Percentiles rank a stretch among this genome's conserved stretches.
Conservation (phyloP, 169 alveolate genomes). For the Plasmodium berghei region DNA sequence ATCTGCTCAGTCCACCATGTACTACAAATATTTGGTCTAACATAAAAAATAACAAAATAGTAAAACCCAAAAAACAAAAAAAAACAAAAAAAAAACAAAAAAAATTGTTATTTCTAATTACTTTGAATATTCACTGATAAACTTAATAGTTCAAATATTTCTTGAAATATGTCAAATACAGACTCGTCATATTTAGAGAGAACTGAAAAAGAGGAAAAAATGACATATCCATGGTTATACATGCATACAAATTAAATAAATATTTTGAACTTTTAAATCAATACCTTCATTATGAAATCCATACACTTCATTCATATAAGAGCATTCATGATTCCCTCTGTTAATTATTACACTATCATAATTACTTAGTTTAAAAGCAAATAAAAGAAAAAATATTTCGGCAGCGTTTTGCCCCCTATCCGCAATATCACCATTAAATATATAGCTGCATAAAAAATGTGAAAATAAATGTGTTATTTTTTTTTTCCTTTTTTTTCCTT, state of each 20-base stretch:
- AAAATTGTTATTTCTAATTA: slow-evolving; percentile 41
- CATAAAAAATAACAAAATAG: neutral
- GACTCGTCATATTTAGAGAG: slow-evolving; percentile 89
- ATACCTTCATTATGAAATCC: slow-evolving; percentile 91
- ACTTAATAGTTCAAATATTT: slow-evolving; percentile 89
- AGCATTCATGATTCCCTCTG: slow-evolving; percentile 94
- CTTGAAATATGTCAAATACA: slow-evolving; percentile 90
- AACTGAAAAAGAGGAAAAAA: slow-evolving; percentile 12
- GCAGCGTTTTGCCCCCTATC: slow-evolving; percentile 93
- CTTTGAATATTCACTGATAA: slow-evolving; percentile 90
- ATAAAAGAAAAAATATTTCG: slow-evolving; percentile 89
- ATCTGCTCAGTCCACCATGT: slow-evolving; percentile 93
- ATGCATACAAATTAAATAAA: neutral
- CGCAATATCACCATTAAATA: slow-evolving; percentile 94
- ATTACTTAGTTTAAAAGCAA: slow-evolving; percentile 89
- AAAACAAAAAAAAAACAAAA: neutral
- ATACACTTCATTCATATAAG: slow-evolving; percentile 93
- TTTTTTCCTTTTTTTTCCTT: neutral
- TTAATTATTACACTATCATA: slow-evolving; percentile 90
- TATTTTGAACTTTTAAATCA: neutral
- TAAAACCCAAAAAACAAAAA: neutral
- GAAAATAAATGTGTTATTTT: neutral
- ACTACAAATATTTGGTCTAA: slow-evolving; percentile 83
- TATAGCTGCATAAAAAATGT: slow-evolving; percentile 64
- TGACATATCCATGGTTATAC: neutral